Conservation (phyloP, 257 asterid species). For the Galeopsis tetrahit region DNA sequence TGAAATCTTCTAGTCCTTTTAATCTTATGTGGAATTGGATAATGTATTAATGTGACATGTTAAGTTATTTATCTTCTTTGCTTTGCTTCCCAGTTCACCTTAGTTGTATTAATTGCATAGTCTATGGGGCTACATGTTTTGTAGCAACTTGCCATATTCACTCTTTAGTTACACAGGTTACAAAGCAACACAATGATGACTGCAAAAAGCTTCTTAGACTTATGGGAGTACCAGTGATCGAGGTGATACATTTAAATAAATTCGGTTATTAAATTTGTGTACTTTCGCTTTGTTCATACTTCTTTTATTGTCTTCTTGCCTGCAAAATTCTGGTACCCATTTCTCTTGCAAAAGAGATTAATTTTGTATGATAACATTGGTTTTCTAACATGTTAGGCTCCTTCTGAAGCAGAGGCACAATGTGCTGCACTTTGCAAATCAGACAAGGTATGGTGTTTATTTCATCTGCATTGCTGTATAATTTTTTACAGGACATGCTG, state of each 20-base stretch:
- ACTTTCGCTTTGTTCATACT: slow-evolving; percentile 22
- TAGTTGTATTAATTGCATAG: slow-evolving; percentile 28
- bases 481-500: neutral
- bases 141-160: slow-evolving; percentile 26
- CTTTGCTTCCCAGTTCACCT: slow-evolving; percentile 14
- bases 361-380: slow-evolving; percentile 28
- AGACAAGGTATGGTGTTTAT: slow-evolving; percentile 57
- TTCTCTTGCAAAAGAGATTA: slow-evolving; percentile 23
- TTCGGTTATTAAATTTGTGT: slow-evolving; percentile 18
- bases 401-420: slow-evolving; percentile 98
- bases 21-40: neutral
- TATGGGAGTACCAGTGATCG: slow-evolving; percentile 98
- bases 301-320: slow-evolving; percentile 17
- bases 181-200: slow-evolving; percentile 91
- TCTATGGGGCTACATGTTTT: slow-evolving; percentile 16
- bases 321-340: neutral
- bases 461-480: neutral
- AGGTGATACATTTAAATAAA: slow-evolving; percentile 57
- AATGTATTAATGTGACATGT: neutral
- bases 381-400: slow-evolving; percentile 64
- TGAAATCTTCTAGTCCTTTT: neutral
- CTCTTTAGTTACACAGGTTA: slow-evolving; percentile 61
- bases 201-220: slow-evolving; percentile 92
- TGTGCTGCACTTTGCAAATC: slow-evolving; percentile 91
- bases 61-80: slow-evolving; percentile 10